Conservation (phyloP, 208 protist species). For the Leishmania lainsoni region DNA sequence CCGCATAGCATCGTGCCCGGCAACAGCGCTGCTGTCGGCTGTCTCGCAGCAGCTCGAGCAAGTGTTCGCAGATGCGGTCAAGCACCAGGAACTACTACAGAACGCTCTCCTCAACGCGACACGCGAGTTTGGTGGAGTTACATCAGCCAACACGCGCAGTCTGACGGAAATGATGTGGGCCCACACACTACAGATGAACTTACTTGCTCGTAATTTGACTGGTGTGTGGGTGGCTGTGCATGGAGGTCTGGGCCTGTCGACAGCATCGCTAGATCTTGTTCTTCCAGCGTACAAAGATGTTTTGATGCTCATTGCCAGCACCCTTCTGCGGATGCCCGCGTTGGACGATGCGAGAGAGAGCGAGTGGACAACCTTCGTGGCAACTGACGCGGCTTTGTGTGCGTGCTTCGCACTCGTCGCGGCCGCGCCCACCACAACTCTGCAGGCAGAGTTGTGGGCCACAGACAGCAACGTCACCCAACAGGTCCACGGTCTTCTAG, state of each 20-base stretch:
- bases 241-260: constrained; percentile 46
- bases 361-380: constrained; percentile 37
- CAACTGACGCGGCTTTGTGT: constrained; percentile 47
- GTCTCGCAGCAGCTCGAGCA: constrained; percentile 41
- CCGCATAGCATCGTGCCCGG: background rate
- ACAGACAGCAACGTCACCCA: constrained; percentile 49
- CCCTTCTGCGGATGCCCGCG: constrained; percentile 42
- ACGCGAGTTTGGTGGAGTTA: constrained; percentile 48
- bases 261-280: constrained; percentile 27
- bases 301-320: constrained; percentile 56
- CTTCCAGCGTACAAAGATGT: constrained; percentile 38
- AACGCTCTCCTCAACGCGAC: constrained; percentile 32
- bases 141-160: constrained; percentile 46
- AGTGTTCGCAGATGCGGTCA: constrained; percentile 39
- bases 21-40: constrained; percentile 24
- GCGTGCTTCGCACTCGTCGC: constrained; percentile 44
- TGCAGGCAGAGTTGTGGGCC: constrained; percentile 65
- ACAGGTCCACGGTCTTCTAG: constrained; percentile 68
- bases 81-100: constrained; percentile 56
- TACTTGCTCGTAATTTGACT: constrained; percentile 55
- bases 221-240: constrained; percentile 60
- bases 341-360: constrained; percentile 28
- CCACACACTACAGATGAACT: constrained; percentile 57
- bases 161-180: constrained; percentile 56
- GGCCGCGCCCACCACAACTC: constrained; percentile 41